Evolutionary conservation across 2,329 filamentous ascomycete genomes (phyloP), one percentile per base, ranked within the genome.

Genomic region (Sclerotinia glacialis): DNA sequence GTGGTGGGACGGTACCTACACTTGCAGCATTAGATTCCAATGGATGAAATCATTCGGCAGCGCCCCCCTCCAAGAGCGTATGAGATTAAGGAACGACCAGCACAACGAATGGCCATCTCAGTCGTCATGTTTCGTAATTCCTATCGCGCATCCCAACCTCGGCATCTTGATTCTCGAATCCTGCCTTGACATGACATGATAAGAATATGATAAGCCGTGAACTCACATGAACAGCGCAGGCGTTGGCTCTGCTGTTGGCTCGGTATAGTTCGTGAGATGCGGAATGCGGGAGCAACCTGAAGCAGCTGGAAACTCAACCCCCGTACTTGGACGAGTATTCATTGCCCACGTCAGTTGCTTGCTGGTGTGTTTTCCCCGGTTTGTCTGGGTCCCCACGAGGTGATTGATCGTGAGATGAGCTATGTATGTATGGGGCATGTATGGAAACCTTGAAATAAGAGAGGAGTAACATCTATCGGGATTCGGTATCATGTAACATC

Each of bases 181-280:
- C 52, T 34, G 52, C 52, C 28, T 37, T 54, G 52, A 54, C 52
- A 54, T 54, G 28, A 54, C 52, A 54, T 54, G 52, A 54, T 54
- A 34, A n/a, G 31, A 40, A 54, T 28, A 54, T 14, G 28, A 54
- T 54, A 54, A 54, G 52, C 34, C 21, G 34, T n/a, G 28, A 54
- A 34, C 52, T 54, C 52, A 54, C 52, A 54, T 54, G 52, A 54
- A 54, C 52, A 54, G 28, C 52, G n/a, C 52, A 54, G 11, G 52
- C 34, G 52, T 16, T 37, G 31, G 52, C 52, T 54, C 21, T 54
- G n/a, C 52, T 54, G 52, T 54, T 54, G 52, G 52, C 52, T 54
- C 52, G 31, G 28, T 54, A 54, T 54, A 37, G 52, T 54, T 54
- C 52, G 31, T 54, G 52, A n/a, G 52, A 54, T 54, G 52, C 37